These are phyloP conservation scores for Poronia punctata DNA, from an alignment of 495 filamentous ascomycete genomes.

Conservation along the genomic window DNA sequence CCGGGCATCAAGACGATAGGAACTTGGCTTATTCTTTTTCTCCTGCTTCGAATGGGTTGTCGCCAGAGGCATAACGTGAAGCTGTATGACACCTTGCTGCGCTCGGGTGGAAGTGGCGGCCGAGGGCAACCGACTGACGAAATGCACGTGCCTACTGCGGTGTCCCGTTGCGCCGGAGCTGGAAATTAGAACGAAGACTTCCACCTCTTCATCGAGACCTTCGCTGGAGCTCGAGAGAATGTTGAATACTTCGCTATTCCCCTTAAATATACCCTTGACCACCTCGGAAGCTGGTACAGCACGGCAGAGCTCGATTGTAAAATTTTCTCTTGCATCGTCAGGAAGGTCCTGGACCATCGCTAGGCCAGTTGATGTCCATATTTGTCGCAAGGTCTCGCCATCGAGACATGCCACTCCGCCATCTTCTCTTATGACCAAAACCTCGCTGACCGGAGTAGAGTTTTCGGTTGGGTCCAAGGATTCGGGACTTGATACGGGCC, in stretches of 20 bases:
- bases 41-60: not conserved
- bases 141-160: slow-evolving; percentile 33
- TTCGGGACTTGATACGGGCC: slow-evolving; percentile 3
- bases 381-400: slow-evolving; percentile 33
- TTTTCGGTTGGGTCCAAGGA: not conserved
- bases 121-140: slow-evolving; percentile 33
- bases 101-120: slow-evolving; percentile 16
- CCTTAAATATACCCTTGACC: slow-evolving; percentile 37
- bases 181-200: slow-evolving; percentile 42
- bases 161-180: slow-evolving; percentile 8
- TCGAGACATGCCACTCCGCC: slow-evolving; percentile 33
- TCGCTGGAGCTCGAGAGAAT: slow-evolving; percentile 28
- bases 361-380: slow-evolving; percentile 30
- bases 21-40: slow-evolving; percentile 1
- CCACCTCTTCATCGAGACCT: slow-evolving; percentile 25
- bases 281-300: slow-evolving; percentile 31
- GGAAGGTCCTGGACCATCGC: slow-evolving; percentile 32
- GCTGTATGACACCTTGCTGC: slow-evolving; percentile 19
- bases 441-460: slow-evolving; percentile 10
- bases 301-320: slow-evolving; percentile 35
- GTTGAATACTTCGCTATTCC: slow-evolving; percentile 29
- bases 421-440: slow-evolving; percentile 33
- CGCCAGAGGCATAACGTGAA: slow-evolving; percentile 21
- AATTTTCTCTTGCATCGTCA: slow-evolving; percentile 14
- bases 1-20: slow-evolving; percentile 48